Conservation (phyloP, 2,329 filamentous ascomycete species). For the Tolypocladium capitatum region DNA sequence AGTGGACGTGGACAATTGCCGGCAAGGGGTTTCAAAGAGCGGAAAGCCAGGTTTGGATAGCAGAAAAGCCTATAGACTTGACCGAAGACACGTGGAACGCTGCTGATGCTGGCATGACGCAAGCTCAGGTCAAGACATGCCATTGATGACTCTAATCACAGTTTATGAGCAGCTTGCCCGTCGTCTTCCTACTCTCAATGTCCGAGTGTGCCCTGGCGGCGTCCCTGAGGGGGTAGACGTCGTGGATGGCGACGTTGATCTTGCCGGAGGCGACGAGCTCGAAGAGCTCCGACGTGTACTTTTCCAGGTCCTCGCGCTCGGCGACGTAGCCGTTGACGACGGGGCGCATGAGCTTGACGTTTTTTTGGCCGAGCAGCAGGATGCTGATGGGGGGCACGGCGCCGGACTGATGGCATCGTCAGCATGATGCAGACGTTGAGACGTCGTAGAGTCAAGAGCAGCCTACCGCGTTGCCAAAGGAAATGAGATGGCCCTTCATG, state of each 20-base stretch:
- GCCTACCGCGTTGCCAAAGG: conserved; percentile 66
- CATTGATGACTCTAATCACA: conserved; percentile 26
- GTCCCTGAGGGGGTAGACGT: conserved; percentile 64
- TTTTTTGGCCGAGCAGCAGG: conserved; percentile 54
- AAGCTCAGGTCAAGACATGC: neutral
- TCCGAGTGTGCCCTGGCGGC: conserved; percentile 61
- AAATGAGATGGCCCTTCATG: conserved; percentile 63
- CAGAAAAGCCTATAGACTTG: neutral
- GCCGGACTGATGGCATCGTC: conserved; percentile 34
- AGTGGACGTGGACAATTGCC: neutral
- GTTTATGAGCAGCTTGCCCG: conserved; percentile 69
- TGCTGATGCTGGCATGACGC: neutral
- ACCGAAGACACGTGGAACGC: neutral
- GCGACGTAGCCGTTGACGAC: conserved; percentile 57
- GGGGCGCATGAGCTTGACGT: conserved; percentile 64
- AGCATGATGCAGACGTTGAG: conserved; percentile 1
- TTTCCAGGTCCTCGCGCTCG: conserved; percentile 56
- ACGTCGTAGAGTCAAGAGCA: too few relatives aligned
- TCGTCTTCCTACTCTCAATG: conserved; percentile 69
- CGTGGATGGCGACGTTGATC: conserved; percentile 60
- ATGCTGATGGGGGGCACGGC: conserved; percentile 55
- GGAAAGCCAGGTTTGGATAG: neutral
- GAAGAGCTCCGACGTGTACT: conserved; percentile 61
- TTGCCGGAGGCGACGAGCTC: conserved; percentile 55
- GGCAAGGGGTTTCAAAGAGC: neutral